These are phyloP conservation scores for Apiospora sp. DNA, from an alignment of 2,329 filamentous ascomycete species.

Conservation along the genomic window DNA sequence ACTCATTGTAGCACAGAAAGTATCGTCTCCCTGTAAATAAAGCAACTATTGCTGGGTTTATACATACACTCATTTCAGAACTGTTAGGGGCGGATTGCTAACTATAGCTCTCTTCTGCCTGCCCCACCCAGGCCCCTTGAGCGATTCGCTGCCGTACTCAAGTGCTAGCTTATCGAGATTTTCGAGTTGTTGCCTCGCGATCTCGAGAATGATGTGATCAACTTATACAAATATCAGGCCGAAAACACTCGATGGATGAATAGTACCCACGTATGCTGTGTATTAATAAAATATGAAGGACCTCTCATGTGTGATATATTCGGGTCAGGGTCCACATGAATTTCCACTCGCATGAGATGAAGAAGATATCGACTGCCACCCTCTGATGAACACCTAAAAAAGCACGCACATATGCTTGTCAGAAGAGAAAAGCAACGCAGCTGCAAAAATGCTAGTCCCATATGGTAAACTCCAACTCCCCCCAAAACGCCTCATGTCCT, in stretches of 20 bases:
- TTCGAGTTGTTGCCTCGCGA: too few species aligned
- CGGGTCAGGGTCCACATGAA: background rate
- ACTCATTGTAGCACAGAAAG: background rate
- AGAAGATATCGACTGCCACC: background rate
- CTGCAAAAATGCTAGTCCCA: background rate
- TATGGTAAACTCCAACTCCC: background rate
- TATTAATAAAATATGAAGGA: background rate
- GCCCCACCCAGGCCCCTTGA: background rate
- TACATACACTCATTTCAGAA: background rate
- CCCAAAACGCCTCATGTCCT: background rate
- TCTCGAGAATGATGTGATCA: background rate
- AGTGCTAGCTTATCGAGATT: background rate
- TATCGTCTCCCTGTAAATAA: background rate
- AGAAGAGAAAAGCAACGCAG: slow-evolving; percentile 1
- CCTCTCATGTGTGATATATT: background rate
- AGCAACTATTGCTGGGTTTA: background rate
- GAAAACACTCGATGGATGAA: background rate
- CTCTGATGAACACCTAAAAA: background rate
- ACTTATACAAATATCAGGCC: background rate
- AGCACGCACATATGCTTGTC: background rate
- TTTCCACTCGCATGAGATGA: background rate
- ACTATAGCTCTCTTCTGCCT: background rate
- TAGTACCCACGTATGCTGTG: background rate
- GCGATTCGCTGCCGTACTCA: background rate
- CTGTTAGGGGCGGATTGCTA: background rate